A percentile compares a stretch with the other conserved stretches of the same genome.
Evolutionary conservation across 257 asterid species (phyloP).

Genomic region (Solanum clarkiae): DNA sequence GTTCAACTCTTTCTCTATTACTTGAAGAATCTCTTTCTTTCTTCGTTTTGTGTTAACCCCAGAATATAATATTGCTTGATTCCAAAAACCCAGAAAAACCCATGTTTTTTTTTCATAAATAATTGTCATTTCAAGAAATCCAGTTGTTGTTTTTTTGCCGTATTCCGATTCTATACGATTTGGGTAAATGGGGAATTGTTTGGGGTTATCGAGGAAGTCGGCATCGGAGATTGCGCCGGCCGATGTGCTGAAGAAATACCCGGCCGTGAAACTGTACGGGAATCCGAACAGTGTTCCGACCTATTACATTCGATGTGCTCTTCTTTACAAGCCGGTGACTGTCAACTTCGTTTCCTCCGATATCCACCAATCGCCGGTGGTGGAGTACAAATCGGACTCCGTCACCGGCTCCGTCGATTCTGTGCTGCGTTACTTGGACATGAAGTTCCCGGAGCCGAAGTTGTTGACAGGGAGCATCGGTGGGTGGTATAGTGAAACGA

Average conservation of each 20-base stretch:
- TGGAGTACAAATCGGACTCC: constrained; percentile 49
- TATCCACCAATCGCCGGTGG: constrained; percentile 45
- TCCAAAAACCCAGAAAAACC: background rate
- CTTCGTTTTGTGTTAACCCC: background rate
- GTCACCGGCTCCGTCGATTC: constrained; percentile 76
- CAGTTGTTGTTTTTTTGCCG: background rate
- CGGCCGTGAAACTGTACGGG: constrained; percentile 73
- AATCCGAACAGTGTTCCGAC: constrained; percentile 51
- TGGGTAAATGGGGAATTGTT: constrained; percentile 65
- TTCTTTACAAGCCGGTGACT: constrained; percentile 65
- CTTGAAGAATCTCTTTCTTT: background rate
- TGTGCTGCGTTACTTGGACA: constrained; percentile 50
- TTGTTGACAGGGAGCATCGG: constrained; percentile 10
- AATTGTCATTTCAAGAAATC: background rate
- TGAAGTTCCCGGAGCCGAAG: constrained; percentile 82
- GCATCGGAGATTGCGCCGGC: constrained; percentile 78
- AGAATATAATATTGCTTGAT: background rate
- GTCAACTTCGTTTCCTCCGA: constrained; percentile 53
- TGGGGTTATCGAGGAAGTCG: constrained; percentile 34
- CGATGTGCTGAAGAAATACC: constrained; percentile 32
- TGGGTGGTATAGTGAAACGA: constrained; percentile 74
- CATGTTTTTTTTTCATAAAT: background rate
- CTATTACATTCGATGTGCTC: constrained; percentile 68
- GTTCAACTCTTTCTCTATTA: background rate
- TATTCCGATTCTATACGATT: background rate